Percentiles rank a stretch among this genome's conserved stretches.
Evolutionary conservation across 2,329 filamentous ascomycete genomes (phyloP).

Genomic region (Arachnopeziza araneosa): DNA sequence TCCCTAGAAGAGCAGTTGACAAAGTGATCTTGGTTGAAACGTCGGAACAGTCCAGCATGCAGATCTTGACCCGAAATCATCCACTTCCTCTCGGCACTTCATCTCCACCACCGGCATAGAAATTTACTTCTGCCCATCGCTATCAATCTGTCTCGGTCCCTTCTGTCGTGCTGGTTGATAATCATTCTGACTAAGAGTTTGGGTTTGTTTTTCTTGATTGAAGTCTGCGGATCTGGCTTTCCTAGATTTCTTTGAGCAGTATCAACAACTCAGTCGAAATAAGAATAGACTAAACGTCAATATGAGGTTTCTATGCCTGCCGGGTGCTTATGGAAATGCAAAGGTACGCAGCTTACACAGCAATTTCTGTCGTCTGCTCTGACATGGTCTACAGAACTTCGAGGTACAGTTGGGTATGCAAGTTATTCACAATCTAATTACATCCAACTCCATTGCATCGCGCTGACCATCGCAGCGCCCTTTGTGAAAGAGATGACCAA

Average conservation of each 20-base stretch:
- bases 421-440: neutral
- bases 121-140: neutral
- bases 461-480: conserved; percentile 34
- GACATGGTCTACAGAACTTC: conserved; percentile 42
- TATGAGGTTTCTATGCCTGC: conserved; percentile 17
- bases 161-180: neutral
- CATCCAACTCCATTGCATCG: neutral
- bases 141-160: neutral
- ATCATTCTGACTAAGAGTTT: neutral
- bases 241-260: neutral
- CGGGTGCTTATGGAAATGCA: conserved; percentile 48
- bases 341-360: conserved; percentile 35
- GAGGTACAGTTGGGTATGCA: conserved; percentile 45
- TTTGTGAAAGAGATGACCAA: conserved; percentile 42
- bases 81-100: neutral
- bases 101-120: neutral
- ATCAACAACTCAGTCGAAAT: neutral
- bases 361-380: conserved; percentile 10
- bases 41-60: neutral
- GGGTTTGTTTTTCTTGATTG: neutral
- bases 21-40: no score
- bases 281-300: neutral
- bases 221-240: neutral
- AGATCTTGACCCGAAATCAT: neutral
- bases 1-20: neutral